phyloP scores from a whole-genome alignment of 768 basidiomycete genomes.

The Amanita brunnescens region DNA sequence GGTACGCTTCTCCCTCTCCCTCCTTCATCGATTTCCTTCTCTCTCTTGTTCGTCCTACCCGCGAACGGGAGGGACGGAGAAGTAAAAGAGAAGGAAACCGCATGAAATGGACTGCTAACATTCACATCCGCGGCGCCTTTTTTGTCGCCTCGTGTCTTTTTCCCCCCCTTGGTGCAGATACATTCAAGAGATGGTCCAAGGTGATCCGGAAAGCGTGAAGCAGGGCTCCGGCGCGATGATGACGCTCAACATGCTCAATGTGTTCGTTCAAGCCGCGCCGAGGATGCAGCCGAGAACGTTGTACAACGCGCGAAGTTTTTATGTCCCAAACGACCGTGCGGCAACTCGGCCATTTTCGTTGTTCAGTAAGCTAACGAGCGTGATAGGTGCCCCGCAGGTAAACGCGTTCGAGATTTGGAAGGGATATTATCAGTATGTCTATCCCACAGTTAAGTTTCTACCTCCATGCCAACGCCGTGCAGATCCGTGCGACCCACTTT shows the following conservation, averaged over 20 bases:
- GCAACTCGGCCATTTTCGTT: too few species aligned
- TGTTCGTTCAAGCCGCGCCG: slow-evolving; percentile 4
- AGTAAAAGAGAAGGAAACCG: not conserved
- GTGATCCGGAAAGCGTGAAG: not conserved
- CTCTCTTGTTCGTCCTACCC: not conserved
- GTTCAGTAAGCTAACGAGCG: not conserved
- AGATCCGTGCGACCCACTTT: slow-evolving; percentile 6
- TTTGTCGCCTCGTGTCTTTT: not conserved
- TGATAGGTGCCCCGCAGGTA: not conserved
- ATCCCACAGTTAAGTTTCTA: too few species aligned
- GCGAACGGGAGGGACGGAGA: not conserved
- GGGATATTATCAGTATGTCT: slow-evolving; percentile 6
- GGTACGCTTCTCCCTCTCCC: not conserved
- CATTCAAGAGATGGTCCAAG: not conserved
- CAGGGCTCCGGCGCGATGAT: not conserved
- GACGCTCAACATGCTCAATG: slow-evolving; percentile 6
- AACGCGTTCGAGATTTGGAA: slow-evolving; percentile 2
- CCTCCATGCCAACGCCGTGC: too few species aligned
- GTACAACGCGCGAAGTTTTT: slow-evolving; percentile 5
- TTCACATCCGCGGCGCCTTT: not conserved
- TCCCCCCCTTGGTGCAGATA: not conserved
- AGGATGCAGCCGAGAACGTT: slow-evolving; percentile 3
- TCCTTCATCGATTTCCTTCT: not conserved
- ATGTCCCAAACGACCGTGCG: not conserved
- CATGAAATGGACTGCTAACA: not conserved